Conservation (phyloP, 2,329 filamentous ascomycete species). For the Graphilbum sp. region DNA sequence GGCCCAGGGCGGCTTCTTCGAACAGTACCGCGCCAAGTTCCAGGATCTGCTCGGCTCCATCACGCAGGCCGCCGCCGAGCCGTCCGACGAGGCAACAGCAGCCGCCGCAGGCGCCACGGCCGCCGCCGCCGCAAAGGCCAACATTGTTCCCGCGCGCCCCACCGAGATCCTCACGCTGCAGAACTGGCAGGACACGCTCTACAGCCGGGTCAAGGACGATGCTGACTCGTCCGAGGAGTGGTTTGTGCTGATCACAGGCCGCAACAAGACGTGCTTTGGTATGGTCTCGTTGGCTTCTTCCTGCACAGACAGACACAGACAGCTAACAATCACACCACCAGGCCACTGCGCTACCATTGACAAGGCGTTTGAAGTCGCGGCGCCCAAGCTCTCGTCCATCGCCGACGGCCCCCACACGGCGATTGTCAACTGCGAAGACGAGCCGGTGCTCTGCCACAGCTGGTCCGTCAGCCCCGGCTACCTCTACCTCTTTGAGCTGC, state of each 20-base stretch:
- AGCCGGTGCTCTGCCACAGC: slow-evolving; percentile 58
- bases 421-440: slow-evolving; percentile 55
- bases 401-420: slow-evolving; percentile 50
- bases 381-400: slow-evolving; percentile 42
- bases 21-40: slow-evolving; percentile 46
- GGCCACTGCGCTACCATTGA: slow-evolving; percentile 51
- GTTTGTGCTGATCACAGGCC: slow-evolving; percentile 58
- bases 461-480: slow-evolving; percentile 51
- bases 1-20: slow-evolving; percentile 25
- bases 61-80: slow-evolving; percentile 9
- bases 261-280: slow-evolving; percentile 65
- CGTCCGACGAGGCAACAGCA: slow-evolving; percentile 15
- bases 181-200: slow-evolving; percentile 56
- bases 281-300: too few relatives aligned
- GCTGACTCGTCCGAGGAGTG: slow-evolving; percentile 54
- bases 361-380: slow-evolving; percentile 49
- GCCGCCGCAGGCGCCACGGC: slow-evolving; percentile 29
- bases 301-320: too few relatives aligned
- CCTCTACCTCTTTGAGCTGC: slow-evolving; percentile 51
- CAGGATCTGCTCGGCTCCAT: slow-evolving; percentile 47
- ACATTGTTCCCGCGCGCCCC: slow-evolving; percentile 17
- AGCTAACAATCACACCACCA: too few relatives aligned
- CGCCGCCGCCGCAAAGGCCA: slow-evolving; percentile 13
- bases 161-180: slow-evolving; percentile 45
- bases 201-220: slow-evolving; percentile 39